Percentiles rank a stretch among this genome's conserved stretches.
These are phyloP conservation scores for Pseudopediastrum boryanum DNA, from an alignment of 139 green algal species.

Conservation along the genomic window DNA sequence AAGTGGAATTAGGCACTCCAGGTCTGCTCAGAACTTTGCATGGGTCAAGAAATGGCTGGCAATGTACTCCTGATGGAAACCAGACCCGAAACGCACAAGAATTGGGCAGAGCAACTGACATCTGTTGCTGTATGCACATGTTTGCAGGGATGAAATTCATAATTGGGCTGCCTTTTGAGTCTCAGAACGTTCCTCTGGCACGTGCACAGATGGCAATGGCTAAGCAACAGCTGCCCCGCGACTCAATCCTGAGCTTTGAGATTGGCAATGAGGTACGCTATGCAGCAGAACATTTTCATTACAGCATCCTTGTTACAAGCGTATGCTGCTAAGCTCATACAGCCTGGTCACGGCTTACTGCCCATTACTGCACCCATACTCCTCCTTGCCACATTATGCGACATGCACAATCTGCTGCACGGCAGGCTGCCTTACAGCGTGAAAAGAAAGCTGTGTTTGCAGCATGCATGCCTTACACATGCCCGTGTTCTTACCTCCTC, in stretches of 20 bases:
- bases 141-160: slow-evolving; percentile 31
- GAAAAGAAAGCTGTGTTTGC: too few relatives aligned
- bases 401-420: too few relatives aligned
- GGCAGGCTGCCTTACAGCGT: too few relatives aligned
- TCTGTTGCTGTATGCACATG: background rate
- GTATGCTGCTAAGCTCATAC: too few relatives aligned
- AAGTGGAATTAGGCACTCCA: background rate
- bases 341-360: too few relatives aligned
- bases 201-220: slow-evolving; percentile 1
- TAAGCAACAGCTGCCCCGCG: background rate
- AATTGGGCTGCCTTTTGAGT: slow-evolving; percentile 26
- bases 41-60: background rate
- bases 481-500: too few relatives aligned
- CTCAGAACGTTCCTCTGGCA: background rate
- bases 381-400: too few relatives aligned
- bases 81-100: background rate
- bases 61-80: background rate
- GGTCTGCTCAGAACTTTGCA: background rate
- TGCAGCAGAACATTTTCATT: too few relatives aligned
- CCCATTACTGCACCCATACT: too few relatives aligned
- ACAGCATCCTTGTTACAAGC: too few relatives aligned
- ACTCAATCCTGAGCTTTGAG: slow-evolving; percentile 26
- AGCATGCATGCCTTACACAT: too few relatives aligned
- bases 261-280: slow-evolving; percentile 37
- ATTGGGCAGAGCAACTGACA: background rate